Percentiles rank a stretch among this genome's conserved stretches.
Conservation (phyloP, 2,329 filamentous ascomycete genomes). For the Thielaviopsis cerberus region DNA sequence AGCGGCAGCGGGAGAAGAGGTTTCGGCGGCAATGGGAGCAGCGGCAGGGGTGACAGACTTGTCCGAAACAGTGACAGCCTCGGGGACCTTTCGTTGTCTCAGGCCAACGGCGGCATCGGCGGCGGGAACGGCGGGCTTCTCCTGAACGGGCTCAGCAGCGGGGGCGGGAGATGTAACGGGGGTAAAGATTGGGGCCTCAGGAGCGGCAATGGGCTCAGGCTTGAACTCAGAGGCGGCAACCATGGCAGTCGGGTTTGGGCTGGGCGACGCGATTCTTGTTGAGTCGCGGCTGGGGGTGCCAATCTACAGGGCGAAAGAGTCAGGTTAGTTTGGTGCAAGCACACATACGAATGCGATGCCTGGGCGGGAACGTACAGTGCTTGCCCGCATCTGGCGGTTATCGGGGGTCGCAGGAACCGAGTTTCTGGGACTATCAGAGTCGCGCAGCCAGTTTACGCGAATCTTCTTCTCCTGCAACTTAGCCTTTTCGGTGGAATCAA, state of each 20-base stretch:
- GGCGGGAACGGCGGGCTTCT: neutral
- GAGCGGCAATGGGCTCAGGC: neutral
- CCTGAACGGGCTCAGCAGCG: neutral
- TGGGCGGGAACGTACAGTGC: neutral
- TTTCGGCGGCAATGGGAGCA: neutral
- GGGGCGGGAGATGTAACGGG: conserved; percentile 19
- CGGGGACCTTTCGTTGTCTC: conserved; percentile 8
- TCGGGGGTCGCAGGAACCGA: conserved; percentile 13
- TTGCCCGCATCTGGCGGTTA: conserved; percentile 11
- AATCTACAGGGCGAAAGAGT: neutral
- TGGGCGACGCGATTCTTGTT: conserved; percentile 14
- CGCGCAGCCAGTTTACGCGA: conserved; percentile 59
- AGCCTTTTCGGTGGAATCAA: conserved; percentile 60
- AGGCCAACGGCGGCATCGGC: conserved; percentile 4
- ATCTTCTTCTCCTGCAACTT: conserved; percentile 89
- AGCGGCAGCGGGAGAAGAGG: neutral
- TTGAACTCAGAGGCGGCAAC: neutral
- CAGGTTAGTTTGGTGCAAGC: neutral
- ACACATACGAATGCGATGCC: neutral
- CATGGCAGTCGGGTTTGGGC: conserved; percentile 14
- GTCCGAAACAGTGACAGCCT: neutral
- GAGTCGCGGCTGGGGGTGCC: neutral
- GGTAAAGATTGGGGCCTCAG: conserved; percentile 26
- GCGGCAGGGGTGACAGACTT: neutral
- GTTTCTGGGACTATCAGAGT: conserved; percentile 32